Evolutionary conservation across 163 green algal species (phyloP), one percentile per base, ranked within the genome.

Genomic region (Trebouxia gelatinosa): DNA sequence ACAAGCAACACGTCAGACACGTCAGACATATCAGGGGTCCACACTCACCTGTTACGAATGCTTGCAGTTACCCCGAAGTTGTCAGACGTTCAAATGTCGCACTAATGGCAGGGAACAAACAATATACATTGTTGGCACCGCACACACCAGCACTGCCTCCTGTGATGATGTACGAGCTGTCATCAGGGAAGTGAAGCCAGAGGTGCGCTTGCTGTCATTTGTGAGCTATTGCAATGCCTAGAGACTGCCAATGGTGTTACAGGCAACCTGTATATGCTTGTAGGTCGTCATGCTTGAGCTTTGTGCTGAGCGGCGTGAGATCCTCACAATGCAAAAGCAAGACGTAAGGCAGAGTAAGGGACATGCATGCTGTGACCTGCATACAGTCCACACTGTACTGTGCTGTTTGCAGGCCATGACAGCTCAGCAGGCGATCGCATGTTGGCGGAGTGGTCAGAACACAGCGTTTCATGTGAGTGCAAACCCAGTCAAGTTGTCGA

Each of bases 101-200:
- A 75, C 70, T 6, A 51, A 77, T 19, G 75, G 75, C 43, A 51
- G 57, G 23, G 78, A 82, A n/a, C 70, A 82, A 59, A 82, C 59
- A 29, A 70, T 83, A 23, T 83, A 79, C 34, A 32, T 83, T 32
- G 34, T 79, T 28, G 78, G 78, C 50, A 83, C 78, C 35, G 71
- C 71, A 2, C 78, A 83, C 35, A 71, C 80, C 34, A 80, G 71
- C 38, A 46, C 46, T 32, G 17, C 37, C 1, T 80, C 70, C 21
- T 79, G 59, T 58, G 43, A 80, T 26, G 78, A 83, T 64, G 78
- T 79, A 3, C 34, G 46, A 39, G 37, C 43, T 57, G 61, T 80
- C 32, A 81, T 81, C n/a, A 54, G 54, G 26, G 48, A 32, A 19
- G 77, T 81, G 19, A 70, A 62, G 37, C 77, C 77, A 35, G 35